Evolutionary conservation across 331 rosid genomes (phyloP), one percentile per base, ranked within the genome.

Genomic region (Pyracantha coccinea): DNA sequence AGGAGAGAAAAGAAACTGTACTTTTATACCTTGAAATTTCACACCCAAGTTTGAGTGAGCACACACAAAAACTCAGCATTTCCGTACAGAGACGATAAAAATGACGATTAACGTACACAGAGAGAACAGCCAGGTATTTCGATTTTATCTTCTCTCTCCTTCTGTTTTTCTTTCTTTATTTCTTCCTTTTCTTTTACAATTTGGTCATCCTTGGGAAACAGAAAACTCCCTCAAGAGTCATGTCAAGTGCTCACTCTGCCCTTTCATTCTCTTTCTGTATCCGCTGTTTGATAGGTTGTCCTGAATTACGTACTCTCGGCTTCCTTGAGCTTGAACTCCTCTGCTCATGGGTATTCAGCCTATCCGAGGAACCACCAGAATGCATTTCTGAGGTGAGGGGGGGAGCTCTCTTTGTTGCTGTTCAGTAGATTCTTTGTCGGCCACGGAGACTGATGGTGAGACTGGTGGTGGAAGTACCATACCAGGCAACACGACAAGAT

Each of bases 381-480:
- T 79, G 84, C 55, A 78, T 76, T 81, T 73, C 79, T 4, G 88
- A 78, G 50, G 59, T 35, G 41, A 24, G 75, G 45, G 53, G 62
- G 64, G 53, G 62, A 60, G 21, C 32, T 85, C 83, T 2, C 66
- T 76, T 52, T 64, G 79, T 60, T 75, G 83, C 53, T 73, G 86
- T 59, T 83, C 86, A 3, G 79, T 28, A 11, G 88, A 72, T 73
- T 92, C 88, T 65, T 72, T 32, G 35, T 83, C 24, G 3, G 28
- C 41, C 25, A 4, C 62, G 11, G 83, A 41, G 13, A 77, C n/a
- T 23, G 80, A 31, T 16, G 28, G 21, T 53, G 84, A 79, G 19
- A 47, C 74, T 17, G 82, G 86, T 75, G 79, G 89, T 5, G 86
- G 82, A 63, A 84, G 92, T 81, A 81, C 81, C 90, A 88, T 90